Base-by-base conservation (phyloP, 2,329 filamentous ascomycete species). In the Paecilomyces sp. region DNA sequence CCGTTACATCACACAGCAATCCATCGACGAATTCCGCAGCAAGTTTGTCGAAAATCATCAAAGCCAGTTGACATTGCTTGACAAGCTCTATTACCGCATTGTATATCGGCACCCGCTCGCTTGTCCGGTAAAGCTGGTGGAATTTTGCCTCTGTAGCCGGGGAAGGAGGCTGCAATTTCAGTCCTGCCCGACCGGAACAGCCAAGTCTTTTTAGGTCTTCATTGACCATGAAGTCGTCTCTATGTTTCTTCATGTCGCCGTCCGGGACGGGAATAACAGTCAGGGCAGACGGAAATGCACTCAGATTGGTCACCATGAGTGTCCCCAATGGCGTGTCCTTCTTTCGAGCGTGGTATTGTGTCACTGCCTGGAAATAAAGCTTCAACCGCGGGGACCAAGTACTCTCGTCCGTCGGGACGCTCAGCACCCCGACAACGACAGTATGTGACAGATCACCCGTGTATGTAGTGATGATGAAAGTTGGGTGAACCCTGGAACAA, bases 221-320 rank as follows among this genome's bases (percentile, higher is more conserved):
- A 68, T 97, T 97, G 63, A 97, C 89, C 62, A 97, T 89, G 70
- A 97, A 97, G 28, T 89, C 83, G 59, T 90, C 87, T 24, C 91
- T 84, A 68, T 96, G 88, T 67, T 86, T 88, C 64, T 84, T 85
- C 33, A 96, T 81, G 70, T 97, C 91, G 9, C 94, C 94, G 58
- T 91, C 89, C 0, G 92, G 92, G 0, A 97, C 88, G 0, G 88
- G 82, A 60, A 97, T 95, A n/a, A 97, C 91, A 0, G 91, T 96
- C 62, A 97, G 80, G 0, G 91, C 89, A 0, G 92, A 96, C 2
- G 94, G 93, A 64, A 99, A 97, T 63, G 87, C 89, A 75, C 90
- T 93, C 31, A 97, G 79, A 71, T 97, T 97, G 4, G 94, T 97
- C 60, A 97, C 88, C 89, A 97, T 95, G 61, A 97, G 77, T 62